A percentile compares a stretch with the other conserved stretches of the same genome.
Evolutionary conservation across 1,139 yeast species (phyloP).

Genomic region (Yamadazyma blattariae): DNA sequence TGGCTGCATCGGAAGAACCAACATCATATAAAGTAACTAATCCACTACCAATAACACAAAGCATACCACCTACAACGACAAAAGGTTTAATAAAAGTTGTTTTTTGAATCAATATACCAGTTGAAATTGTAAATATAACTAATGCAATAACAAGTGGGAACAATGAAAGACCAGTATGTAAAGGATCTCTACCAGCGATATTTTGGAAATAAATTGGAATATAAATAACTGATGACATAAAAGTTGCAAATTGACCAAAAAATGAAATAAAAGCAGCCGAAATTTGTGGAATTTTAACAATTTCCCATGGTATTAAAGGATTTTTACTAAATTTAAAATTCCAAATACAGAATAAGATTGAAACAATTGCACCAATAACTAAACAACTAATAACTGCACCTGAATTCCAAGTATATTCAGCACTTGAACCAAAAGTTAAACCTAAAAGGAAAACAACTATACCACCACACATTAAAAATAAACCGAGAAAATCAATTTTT

Average conservation of each 20-base stretch:
- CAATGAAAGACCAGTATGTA: slow-evolving; percentile 38
- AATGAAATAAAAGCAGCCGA: slow-evolving; percentile 21
- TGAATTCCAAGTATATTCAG: slow-evolving; percentile 49
- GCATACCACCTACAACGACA: slow-evolving; percentile 21
- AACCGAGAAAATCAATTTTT: slow-evolving; percentile 50
- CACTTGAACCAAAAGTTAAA: slow-evolving; percentile 39
- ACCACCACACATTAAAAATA: slow-evolving; percentile 43
- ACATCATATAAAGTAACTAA: slow-evolving; percentile 27
- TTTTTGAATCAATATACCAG: slow-evolving; percentile 30
- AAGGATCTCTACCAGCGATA: slow-evolving; percentile 28
- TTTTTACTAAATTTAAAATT: slow-evolving; percentile 23
- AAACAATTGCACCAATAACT: slow-evolving; percentile 37
- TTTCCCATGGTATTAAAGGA: slow-evolving; percentile 28
- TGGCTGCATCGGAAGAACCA: slow-evolving; percentile 22
- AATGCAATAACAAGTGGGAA: slow-evolving; percentile 35
- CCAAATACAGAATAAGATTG: slow-evolving; percentile 22
- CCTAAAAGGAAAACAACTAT: slow-evolving; percentile 42
- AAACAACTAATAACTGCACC: slow-evolving; percentile 46
- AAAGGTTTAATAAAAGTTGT: slow-evolving; percentile 31
- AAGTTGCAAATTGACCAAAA: slow-evolving; percentile 22
- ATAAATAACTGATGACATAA: slow-evolving; percentile 26
- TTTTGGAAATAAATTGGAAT: slow-evolving; percentile 38
- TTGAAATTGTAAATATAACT: slow-evolving; percentile 25
- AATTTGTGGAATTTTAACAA: slow-evolving; percentile 22
- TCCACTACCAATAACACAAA: slow-evolving; percentile 35